Percentiles rank a stretch among this genome's conserved stretches.
These are phyloP conservation scores for Fusarium nanum DNA, from an alignment of 2,329 filamentous ascomycete species.

Conservation along the genomic window DNA sequence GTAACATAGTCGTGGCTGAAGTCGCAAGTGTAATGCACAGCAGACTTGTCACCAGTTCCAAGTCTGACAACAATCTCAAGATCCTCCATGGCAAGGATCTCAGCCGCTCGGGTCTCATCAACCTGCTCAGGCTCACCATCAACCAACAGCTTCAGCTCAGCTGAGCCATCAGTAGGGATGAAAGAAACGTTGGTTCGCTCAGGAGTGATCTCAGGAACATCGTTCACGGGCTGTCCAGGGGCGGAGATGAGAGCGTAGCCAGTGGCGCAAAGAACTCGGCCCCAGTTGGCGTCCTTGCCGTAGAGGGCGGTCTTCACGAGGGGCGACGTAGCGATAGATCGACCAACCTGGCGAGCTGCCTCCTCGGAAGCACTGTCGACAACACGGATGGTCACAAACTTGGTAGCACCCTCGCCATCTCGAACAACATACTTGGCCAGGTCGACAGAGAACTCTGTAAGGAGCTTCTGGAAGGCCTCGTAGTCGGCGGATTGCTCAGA, in stretches of 20 bases:
- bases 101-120: slow-evolving; percentile 78
- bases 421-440: slow-evolving; percentile 93
- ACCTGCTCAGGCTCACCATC: slow-evolving; percentile 84
- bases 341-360: slow-evolving; percentile 82
- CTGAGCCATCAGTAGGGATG: slow-evolving; percentile 79
- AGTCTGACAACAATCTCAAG: slow-evolving; percentile 81
- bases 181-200: slow-evolving; percentile 83
- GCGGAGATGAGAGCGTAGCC: slow-evolving; percentile 79
- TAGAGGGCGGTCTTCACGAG: slow-evolving; percentile 98
- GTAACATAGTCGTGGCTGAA: slow-evolving; percentile 84
- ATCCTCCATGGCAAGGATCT: slow-evolving; percentile 83
- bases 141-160: slow-evolving; percentile 80
- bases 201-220: slow-evolving; percentile 73
- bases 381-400: slow-evolving; percentile 94
- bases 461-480: slow-evolving; percentile 73
- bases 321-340: slow-evolving; percentile 88
- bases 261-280: slow-evolving; percentile 92
- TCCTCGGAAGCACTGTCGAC: slow-evolving; percentile 75
- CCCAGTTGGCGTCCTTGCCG: slow-evolving; percentile 98
- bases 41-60: slow-evolving; percentile 75
- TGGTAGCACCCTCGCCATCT: slow-evolving; percentile 96
- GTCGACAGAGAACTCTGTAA: slow-evolving; percentile 83
- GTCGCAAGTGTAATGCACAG: slow-evolving; percentile 87
- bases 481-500: slow-evolving; percentile 71
- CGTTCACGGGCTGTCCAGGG: slow-evolving; percentile 66